Base-by-base conservation (phyloP, 2,329 filamentous ascomycete genomes). In the Sarocladiaceae sp. region DNA sequence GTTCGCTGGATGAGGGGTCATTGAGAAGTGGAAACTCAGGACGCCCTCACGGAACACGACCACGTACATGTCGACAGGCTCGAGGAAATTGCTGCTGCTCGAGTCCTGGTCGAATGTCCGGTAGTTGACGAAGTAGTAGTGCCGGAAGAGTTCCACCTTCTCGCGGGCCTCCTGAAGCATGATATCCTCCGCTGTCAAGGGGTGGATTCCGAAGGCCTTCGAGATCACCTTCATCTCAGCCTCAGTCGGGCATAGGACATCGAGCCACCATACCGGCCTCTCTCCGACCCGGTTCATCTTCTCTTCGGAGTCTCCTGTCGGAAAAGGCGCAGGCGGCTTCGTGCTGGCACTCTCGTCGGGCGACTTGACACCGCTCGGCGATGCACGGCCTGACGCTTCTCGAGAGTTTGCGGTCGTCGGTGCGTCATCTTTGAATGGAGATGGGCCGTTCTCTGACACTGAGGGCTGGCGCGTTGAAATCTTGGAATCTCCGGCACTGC, bases 111-210 rank as follows among this genome's bases (percentile, higher is more conserved):
- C 94, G 64, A 99, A 99, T 1, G 91, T 95, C 15, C 94, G 88
- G 68, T 99, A 99, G 67, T 96, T 97, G 71, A 99, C 90, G 63
- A 99, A 97, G 69, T 99, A 99, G 72, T 99, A 99, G 66, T 96
- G 88, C 29, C 90, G 86, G 76, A 99, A 99, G 1, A 99, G 78
- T 67, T 99, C 94, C 1, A 99, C 94, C 71, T 99, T 99, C 65
- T 99, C 94, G 20, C 94, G 92, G 36, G 92, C 89, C 72, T 99
- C 94, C 67, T 97, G 90, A 75, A 97, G 86, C 80, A 97, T 87
- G 61, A 99, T 97, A 65, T 99, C 94, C 68, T 99, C 94, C 2
- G 90, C 87, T 0, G 94, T 99, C 54, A 99, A 74, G 1, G 94
- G 92, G 71, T 99, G 94, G 55, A 99, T 97, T 15, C 91, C 90